phyloP scores from a whole-genome alignment of 1,139 yeast genomes.

The Debaryomycetaceae sp. region DNA sequence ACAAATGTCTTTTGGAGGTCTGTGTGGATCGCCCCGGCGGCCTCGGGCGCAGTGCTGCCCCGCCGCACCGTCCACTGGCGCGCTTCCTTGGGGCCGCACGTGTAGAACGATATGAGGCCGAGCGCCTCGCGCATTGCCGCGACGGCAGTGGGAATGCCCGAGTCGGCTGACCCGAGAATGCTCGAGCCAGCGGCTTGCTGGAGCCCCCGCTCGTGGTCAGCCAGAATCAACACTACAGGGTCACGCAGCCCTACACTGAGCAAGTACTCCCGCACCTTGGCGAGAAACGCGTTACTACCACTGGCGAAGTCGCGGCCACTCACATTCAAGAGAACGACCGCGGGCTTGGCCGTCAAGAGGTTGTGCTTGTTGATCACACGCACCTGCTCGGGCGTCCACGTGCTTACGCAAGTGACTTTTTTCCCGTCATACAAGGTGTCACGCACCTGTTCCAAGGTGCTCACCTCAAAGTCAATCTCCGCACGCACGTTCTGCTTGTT shows the following conservation, averaged over 20 bases:
- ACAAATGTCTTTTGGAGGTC: conserved; percentile 80
- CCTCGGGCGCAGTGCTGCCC: conserved; percentile 78
- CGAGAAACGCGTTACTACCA: conserved; percentile 34
- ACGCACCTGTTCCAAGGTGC: conserved; percentile 36
- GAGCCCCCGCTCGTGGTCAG: conserved; percentile 34
- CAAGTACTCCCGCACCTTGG: conserved; percentile 41
- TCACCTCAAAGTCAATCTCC: conserved; percentile 30
- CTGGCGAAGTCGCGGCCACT: conserved; percentile 41
- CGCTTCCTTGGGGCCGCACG: conserved; percentile 85
- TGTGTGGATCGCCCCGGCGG: conserved; percentile 89
- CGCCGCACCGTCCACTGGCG: conserved; percentile 85
- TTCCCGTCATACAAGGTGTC: conserved; percentile 49
- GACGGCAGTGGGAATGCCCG: conserved; percentile 39
- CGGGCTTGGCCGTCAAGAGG: conserved; percentile 62
- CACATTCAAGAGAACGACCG: conserved; percentile 51
- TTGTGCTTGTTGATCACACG: conserved; percentile 48
- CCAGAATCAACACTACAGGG: conserved; percentile 46
- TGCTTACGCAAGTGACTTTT: conserved; percentile 27
- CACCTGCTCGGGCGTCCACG: conserved; percentile 47
- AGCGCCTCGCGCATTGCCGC: conserved; percentile 57
- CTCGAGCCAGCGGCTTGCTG: conserved; percentile 3
- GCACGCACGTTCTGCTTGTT: conserved; percentile 18
- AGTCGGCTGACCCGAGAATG: conserved; percentile 7
- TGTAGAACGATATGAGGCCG: conserved; percentile 73
- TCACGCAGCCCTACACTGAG: conserved; percentile 44